These are phyloP conservation scores for Hygrophoropsis aurantiaca DNA, from an alignment of 768 basidiomycete genomes.

Conservation along the genomic window DNA sequence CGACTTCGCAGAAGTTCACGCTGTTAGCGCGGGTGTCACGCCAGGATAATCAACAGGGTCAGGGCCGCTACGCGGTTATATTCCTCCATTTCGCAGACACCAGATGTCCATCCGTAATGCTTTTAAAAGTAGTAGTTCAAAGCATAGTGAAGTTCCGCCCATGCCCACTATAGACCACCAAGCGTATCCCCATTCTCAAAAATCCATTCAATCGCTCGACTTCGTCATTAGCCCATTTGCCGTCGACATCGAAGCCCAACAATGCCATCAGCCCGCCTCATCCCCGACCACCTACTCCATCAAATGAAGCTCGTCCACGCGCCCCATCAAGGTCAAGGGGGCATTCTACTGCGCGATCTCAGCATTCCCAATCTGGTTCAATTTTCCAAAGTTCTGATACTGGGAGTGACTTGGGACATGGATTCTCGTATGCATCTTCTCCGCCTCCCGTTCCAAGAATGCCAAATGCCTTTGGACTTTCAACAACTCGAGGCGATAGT, in stretches of 20 bases:
- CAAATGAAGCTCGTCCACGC: slow-evolving; percentile 38
- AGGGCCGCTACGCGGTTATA: slow-evolving; percentile 68
- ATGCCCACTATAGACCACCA: slow-evolving; percentile 70
- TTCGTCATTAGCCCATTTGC: slow-evolving; percentile 62
- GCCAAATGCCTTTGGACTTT: slow-evolving; percentile 55
- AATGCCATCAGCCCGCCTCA: slow-evolving; percentile 51
- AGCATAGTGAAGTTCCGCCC: slow-evolving; percentile 67
- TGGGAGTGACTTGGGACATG: slow-evolving; percentile 66
- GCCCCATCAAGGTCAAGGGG: slow-evolving; percentile 49
- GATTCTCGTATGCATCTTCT: slow-evolving; percentile 43
- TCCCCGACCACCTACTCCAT: slow-evolving; percentile 62
- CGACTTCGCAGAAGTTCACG: slow-evolving; percentile 94
- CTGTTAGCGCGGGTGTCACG: slow-evolving; percentile 77
- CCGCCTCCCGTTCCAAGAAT: slow-evolving; percentile 82
- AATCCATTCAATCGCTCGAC: slow-evolving; percentile 83
- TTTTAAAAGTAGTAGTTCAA: slow-evolving; percentile 69
- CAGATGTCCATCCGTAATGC: slow-evolving; percentile 80
- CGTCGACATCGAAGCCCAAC: slow-evolving; percentile 37
- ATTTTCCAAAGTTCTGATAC: slow-evolving; percentile 68
- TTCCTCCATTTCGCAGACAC: slow-evolving; percentile 82
- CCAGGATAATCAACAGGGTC: slow-evolving; percentile 46
- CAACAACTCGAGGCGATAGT: slow-evolving; percentile 47
- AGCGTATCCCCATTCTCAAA: slow-evolving; percentile 68
- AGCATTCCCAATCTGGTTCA: slow-evolving; percentile 77
- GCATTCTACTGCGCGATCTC: slow-evolving; percentile 65